Base-by-base conservation (phyloP, 768 basidiomycete species). In the Pleurotus sapidus region DNA sequence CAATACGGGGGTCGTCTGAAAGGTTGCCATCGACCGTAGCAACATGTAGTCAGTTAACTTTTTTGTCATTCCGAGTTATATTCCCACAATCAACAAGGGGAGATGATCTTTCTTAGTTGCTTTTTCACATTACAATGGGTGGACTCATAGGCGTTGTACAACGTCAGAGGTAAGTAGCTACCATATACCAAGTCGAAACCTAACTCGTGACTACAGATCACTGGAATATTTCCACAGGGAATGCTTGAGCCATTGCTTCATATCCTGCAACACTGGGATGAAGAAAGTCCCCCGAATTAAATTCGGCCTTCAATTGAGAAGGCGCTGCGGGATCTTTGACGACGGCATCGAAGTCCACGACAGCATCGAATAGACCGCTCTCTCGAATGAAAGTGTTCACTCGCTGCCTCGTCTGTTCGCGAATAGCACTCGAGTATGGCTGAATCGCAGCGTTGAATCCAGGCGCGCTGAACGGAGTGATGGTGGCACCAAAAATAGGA, bases 261-360 rank as follows among this genome's bases (percentile, higher is more conserved):
- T 80, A 80, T 0, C 78, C 80, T 7, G 75, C 77, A 0, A 72
- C 73, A 60, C 78, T 80, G 4, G 76, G 77, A 63, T 82, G 80
- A 61, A 82, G 64, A 60, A 69, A 73, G 67, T 82, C 80, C 1
- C 80, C 80, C 2, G 74, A 76, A 61, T 80, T 65, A 59, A 70
- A 80, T 34, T 54, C 50, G 7, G 70, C 69, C 57, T 63, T 69
- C 43, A 81, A 60, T 64, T 75, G 72, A 25, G 70, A 68, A 6
- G 74, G 71, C 37, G 66, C 71, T 25, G 58, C 54, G 1, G 77
- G 74, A 61, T 81, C 76, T 51, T 64, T 65, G 48, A 78, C 57
- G 18, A 74, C 64, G 59, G 68, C 69, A 60, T 79, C 80, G 58
- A 81, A 80, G 64, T 81, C 81, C 46, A 81, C 61, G 5, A 81